Evolutionary conservation across 768 basidiomycete species (phyloP), one percentile per base, ranked within the genome.

Genomic region (Mycena metata): DNA sequence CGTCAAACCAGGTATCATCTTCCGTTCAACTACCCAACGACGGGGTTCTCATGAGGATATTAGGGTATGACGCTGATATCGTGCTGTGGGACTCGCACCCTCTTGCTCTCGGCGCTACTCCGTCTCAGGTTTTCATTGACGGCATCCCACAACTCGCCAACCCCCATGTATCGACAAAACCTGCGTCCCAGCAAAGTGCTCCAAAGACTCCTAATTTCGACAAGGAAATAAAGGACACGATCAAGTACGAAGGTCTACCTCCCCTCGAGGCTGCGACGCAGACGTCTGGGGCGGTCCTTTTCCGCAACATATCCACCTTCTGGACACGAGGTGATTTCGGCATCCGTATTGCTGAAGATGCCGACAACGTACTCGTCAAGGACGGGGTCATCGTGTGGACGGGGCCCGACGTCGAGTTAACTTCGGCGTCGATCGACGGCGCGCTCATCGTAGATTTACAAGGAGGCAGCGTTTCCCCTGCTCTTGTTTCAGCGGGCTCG

Each of bases 51-150:
- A 43, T 13, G 41, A 26, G 63, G 2, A 11, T 58, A 7, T 39
- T 50, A 85, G 91, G 92, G 8, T 90, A 89, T 76, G 92, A 94
- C 74, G 92, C 91, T 69, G 91, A 95, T 76, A 50, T 94, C 56
- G 90, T 94, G 16, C 73, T 94, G 3, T 92, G 91, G 90, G 91
- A 92, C 72, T 88, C 86, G 42, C 93, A 94, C 77, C 94, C 94
- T 1, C 83, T 96, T 17, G 82, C 88, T 1, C 82, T 96, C 13
- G 92, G 92, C 23, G 92, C 93, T 23, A 90, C 93, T 0, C 94
- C 94, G 5, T 83, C 85, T 56, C 93, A 95, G 80, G 92, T 94
- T 11, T 94, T 86, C 79, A 93, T 96, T 67, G 95, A 96, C 71
- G 95, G 95, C 4, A 91, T 96, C 65, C 75, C 91, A 0, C 95